phyloP scores from a whole-genome alignment of 495 filamentous ascomycete genomes.

The Annulohypoxylon stygium region DNA sequence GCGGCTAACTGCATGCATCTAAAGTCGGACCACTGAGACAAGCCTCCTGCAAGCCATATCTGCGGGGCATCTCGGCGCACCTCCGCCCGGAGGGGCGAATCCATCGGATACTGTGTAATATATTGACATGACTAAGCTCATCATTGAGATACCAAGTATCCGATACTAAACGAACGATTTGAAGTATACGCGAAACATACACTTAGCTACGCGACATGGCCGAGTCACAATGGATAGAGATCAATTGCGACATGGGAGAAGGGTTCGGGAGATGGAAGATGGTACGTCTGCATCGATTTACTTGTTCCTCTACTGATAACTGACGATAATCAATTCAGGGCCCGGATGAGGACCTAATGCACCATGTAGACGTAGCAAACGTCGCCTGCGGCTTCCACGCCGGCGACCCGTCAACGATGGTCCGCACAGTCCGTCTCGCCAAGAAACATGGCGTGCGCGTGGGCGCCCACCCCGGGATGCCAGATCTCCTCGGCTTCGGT shows the following conservation, averaged over 20 bases:
- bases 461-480: slow-evolving; percentile 73
- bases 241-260: slow-evolving; percentile 54
- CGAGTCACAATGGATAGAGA: slow-evolving; percentile 36
- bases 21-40: not conserved
- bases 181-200: not conserved
- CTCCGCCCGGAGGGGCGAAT: not conserved
- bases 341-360: slow-evolving; percentile 70
- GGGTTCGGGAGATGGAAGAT: slow-evolving; percentile 52
- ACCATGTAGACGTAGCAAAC: slow-evolving; percentile 72
- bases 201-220: slow-evolving; percentile 39
- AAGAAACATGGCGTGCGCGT: slow-evolving; percentile 66
- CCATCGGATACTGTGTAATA: not conserved
- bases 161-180: not conserved
- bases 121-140: not conserved
- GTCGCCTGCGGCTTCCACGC: slow-evolving; percentile 72
- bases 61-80: slow-evolving; percentile 1
- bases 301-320: not conserved
- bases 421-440: slow-evolving; percentile 66
- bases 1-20: not conserved
- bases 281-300: slow-evolving; percentile 4
- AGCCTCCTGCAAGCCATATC: not conserved
- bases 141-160: not conserved
- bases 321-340: slow-evolving; percentile 44
- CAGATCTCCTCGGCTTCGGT: slow-evolving; percentile 73
- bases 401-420: slow-evolving; percentile 72